Conservation (phyloP, 2,329 filamentous ascomycete genomes). For the Cytospora chrysosperma region DNA sequence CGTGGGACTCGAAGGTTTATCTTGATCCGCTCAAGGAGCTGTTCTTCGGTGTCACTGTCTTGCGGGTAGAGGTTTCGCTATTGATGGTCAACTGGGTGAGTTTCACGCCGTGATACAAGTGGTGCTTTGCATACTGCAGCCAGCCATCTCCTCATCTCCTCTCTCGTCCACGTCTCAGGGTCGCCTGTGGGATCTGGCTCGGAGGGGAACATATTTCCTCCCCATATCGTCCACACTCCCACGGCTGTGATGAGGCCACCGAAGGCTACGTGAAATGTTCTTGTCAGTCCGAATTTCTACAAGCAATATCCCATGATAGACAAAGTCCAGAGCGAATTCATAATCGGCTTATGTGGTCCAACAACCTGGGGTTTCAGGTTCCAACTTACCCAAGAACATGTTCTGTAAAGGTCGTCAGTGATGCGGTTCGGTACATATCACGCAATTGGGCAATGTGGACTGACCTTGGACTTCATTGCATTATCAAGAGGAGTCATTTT, state of each 20-base stretch:
- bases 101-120: neutral
- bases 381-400: constrained; percentile 61
- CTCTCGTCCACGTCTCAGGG: constrained; percentile 68
- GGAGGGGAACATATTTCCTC: constrained; percentile 77
- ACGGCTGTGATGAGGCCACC: constrained; percentile 78
- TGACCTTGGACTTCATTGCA: constrained; percentile 68
- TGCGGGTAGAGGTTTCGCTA: constrained; percentile 50
- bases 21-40: constrained; percentile 46
- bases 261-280: constrained; percentile 57
- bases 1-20: constrained; percentile 46
- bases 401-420: constrained; percentile 49
- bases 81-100: neutral
- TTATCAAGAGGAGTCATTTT: constrained; percentile 71
- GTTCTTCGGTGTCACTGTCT: constrained; percentile 42
- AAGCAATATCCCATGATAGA: neutral
- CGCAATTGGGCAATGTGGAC: constrained; percentile 26
- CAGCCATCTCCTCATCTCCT: constrained; percentile 80
- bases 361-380: neutral
- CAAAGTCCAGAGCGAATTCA: neutral
- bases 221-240: constrained; percentile 82
- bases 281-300: neutral
- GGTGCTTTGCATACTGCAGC: constrained; percentile 60
- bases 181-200: constrained; percentile 75
- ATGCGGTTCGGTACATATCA: neutral
- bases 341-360: neutral